Conservation (phyloP, 768 basidiomycete species). For the Dioszegia crocea region DNA sequence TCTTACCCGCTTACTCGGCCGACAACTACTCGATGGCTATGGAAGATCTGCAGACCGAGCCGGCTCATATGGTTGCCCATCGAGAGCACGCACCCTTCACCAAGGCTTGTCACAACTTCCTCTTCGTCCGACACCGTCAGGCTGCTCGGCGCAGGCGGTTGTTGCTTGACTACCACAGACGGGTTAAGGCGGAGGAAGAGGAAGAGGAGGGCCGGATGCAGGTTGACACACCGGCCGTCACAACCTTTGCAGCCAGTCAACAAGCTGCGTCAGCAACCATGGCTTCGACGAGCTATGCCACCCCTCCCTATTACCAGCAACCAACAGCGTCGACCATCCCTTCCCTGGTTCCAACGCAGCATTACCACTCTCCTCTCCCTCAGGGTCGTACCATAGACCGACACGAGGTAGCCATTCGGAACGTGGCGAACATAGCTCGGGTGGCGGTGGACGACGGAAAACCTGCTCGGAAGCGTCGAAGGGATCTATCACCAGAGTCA, state of each 20-base stretch:
- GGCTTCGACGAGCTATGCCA: not conserved
- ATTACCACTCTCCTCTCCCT: not conserved
- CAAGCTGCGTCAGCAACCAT: not conserved
- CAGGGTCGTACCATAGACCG: not conserved
- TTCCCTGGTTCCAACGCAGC: not conserved
- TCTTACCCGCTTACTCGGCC: not conserved
- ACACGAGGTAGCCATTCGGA: slow-evolving; percentile 1
- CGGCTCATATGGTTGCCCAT: not conserved
- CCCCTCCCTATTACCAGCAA: not conserved
- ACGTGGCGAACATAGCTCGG: not conserved
- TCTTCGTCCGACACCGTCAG: slow-evolving; percentile 12
- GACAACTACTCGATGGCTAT: not conserved
- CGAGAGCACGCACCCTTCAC: slow-evolving; percentile 10
- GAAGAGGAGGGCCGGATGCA: not conserved
- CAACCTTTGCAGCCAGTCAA: not conserved
- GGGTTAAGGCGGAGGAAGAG: not conserved
- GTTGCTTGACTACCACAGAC: slow-evolving; percentile 2
- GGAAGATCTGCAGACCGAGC: no score
- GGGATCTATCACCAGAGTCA: slow-evolving; percentile 2
- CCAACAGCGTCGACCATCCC: not conserved
- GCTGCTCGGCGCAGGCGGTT: slow-evolving; percentile 9
- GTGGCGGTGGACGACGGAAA: not conserved
- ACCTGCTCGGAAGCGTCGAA: slow-evolving; percentile 2
- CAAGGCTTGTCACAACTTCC: slow-evolving; percentile 34
- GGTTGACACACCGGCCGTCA: slow-evolving; percentile 2